A percentile compares a stretch with the other conserved stretches of the same genome.
Evolutionary conservation across 179 eudicot genomes (phyloP).

Genomic region (Carnegiea gigantea): DNA sequence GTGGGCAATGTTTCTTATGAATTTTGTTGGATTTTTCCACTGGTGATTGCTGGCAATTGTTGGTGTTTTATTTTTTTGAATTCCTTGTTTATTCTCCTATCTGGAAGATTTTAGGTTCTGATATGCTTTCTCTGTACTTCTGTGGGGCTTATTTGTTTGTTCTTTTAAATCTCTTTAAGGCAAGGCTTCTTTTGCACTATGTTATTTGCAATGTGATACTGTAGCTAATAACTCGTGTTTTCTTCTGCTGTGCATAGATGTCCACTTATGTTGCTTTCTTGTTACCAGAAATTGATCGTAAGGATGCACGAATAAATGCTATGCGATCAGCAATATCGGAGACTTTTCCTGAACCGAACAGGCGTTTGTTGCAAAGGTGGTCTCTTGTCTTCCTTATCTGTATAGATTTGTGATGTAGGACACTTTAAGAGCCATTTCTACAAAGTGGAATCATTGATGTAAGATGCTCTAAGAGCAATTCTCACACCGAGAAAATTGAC

Average conservation of each 20-base stretch:
- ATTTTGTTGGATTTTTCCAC: no score
- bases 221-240: background rate
- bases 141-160: background rate
- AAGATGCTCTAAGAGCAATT: no score
- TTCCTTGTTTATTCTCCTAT: no score
- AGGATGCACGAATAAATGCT: conserved; percentile 79
- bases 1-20: no score
- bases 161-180: background rate
- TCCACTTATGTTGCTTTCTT: conserved; percentile 10
- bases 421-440: no score
- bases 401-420: background rate
- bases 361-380: conserved; percentile 88
- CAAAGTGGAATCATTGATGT: no score
- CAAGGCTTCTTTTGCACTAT: background rate
- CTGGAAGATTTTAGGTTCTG: no score
- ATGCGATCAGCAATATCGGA: conserved; percentile 83
- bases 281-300: conserved; percentile 64
- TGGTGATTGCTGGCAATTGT: no score
- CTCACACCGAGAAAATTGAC: no score
- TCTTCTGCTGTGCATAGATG: conserved; percentile 7
- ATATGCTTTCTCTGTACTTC: no score
- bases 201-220: background rate
- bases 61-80: no score
- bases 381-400: conserved; percentile 5
- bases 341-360: conserved; percentile 95